Conservation (phyloP, 2,329 filamentous ascomycete species). For the Cryoendolithus antarcticus region DNA sequence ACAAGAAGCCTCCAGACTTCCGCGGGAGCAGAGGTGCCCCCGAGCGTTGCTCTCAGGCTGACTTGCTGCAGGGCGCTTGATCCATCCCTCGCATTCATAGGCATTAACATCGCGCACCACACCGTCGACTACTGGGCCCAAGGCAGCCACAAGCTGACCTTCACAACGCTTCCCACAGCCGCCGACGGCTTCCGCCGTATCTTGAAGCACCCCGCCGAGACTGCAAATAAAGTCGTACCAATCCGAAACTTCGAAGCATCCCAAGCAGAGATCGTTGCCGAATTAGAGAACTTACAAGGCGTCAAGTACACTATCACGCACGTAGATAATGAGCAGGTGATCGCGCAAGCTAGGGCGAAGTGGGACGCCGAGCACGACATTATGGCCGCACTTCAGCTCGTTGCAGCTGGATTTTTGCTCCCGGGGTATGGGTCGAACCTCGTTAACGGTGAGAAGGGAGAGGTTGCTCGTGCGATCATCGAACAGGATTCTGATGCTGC, state of each 20-base stretch:
- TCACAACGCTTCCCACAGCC: constrained; percentile 18
- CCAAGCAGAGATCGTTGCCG: constrained; percentile 46
- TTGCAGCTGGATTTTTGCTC: constrained; percentile 8
- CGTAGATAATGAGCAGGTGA: constrained; percentile 3
- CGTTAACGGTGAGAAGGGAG: constrained; percentile 1
- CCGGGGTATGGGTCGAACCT: constrained; percentile 7
- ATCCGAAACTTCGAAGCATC: constrained; percentile 58
- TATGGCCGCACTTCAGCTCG: constrained; percentile 4
- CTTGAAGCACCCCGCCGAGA: constrained; percentile 18
- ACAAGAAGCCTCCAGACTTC: constrained; percentile 10
- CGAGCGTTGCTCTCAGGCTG: too few species aligned
- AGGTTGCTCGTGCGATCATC: not conserved
- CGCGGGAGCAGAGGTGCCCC: constrained; percentile 3
- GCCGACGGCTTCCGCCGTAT: constrained; percentile 18
- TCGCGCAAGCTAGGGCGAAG: constrained; percentile 6
- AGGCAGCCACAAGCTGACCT: constrained; percentile 19
- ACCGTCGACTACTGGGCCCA: constrained; percentile 17
- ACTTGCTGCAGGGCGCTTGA: constrained; percentile 3
- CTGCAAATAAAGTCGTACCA: constrained; percentile 29
- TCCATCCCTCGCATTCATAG: constrained; percentile 7
- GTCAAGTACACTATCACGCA: constrained; percentile 39
- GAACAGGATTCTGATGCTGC: not conserved
- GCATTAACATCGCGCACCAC: constrained; percentile 7
- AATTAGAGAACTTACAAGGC: constrained; percentile 53
- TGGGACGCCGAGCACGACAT: constrained; percentile 5